Percentiles rank a stretch among this genome's conserved stretches.
Conservation (phyloP, 108 stramenopile genomes). For the Aurantiochytrium sp. region DNA sequence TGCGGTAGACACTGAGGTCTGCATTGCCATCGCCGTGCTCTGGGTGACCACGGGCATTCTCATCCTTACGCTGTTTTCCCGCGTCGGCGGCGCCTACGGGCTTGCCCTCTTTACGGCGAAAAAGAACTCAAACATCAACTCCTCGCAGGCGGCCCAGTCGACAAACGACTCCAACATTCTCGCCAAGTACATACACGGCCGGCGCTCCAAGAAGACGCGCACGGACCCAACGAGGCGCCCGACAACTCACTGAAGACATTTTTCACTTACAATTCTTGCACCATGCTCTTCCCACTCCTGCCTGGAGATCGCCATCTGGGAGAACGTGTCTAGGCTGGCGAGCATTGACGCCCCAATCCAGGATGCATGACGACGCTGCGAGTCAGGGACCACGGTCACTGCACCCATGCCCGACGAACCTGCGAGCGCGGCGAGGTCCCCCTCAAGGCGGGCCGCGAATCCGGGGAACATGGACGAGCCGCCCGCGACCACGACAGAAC, state of each 20-base stretch:
- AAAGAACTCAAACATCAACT: background rate
- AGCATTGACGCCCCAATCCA: slow-evolving; percentile 34
- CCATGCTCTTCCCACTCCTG: slow-evolving; percentile 30
- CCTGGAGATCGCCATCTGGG: background rate
- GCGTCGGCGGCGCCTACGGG: background rate
- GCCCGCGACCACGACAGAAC: background rate
- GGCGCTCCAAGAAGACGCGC: background rate
- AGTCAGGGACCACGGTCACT: background rate
- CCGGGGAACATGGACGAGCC: slow-evolving; percentile 23
- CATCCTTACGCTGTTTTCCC: background rate
- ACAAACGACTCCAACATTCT: background rate
- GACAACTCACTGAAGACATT: background rate
- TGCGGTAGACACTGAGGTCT: background rate
- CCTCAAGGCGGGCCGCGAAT: background rate
- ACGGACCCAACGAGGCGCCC: background rate
- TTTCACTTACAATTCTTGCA: background rate
- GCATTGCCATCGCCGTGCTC: background rate
- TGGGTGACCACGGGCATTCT: background rate
- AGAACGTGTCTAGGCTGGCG: slow-evolving; percentile 7
- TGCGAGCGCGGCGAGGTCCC: background rate
- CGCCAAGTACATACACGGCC: slow-evolving; percentile 15
- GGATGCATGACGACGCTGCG: slow-evolving; percentile 13
- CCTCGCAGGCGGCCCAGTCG: background rate
- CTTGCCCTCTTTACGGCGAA: background rate
- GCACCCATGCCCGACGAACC: background rate